phyloP scores from a whole-genome alignment of 2,329 filamentous ascomycete species.

The Diaporthe caulivora region DNA sequence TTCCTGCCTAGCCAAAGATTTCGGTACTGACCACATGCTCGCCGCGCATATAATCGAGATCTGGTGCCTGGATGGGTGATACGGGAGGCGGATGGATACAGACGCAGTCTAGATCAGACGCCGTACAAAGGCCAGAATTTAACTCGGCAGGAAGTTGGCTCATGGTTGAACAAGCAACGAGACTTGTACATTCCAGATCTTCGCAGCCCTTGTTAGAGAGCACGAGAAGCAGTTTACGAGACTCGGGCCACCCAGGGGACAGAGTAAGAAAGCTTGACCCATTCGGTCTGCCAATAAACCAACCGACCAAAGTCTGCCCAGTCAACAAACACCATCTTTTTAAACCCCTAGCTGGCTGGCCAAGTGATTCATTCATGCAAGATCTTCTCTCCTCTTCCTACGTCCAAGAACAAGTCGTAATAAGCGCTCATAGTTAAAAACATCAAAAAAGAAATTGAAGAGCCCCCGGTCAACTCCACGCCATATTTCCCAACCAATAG shows the following conservation, averaged over 20 bases:
- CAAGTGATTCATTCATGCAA: slow-evolving; percentile 4
- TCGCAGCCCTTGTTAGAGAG: background rate
- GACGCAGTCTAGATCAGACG: background rate
- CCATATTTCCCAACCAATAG: background rate
- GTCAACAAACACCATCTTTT: slow-evolving; percentile 13
- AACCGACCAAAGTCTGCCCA: background rate
- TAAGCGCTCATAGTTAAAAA: background rate
- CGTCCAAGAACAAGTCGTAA: background rate
- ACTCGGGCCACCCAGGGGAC: background rate
- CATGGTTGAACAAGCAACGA: background rate
- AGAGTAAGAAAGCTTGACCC: background rate
- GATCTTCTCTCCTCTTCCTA: background rate
- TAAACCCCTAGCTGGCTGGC: background rate
- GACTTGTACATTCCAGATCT: background rate
- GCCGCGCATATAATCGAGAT: too few species aligned
- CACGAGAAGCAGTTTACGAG: background rate
- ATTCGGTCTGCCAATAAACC: background rate
- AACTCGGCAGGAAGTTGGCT: background rate
- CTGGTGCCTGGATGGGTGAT: too few species aligned
- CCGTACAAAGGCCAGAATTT: background rate
- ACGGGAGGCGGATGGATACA: too few species aligned
- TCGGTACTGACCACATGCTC: background rate
- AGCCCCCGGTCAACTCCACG: slow-evolving; percentile 9
- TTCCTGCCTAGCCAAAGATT: background rate
- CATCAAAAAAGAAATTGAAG: background rate